Conservation (phyloP, 352 stramenopile species). For the Thraustochytrium striatum region DNA sequence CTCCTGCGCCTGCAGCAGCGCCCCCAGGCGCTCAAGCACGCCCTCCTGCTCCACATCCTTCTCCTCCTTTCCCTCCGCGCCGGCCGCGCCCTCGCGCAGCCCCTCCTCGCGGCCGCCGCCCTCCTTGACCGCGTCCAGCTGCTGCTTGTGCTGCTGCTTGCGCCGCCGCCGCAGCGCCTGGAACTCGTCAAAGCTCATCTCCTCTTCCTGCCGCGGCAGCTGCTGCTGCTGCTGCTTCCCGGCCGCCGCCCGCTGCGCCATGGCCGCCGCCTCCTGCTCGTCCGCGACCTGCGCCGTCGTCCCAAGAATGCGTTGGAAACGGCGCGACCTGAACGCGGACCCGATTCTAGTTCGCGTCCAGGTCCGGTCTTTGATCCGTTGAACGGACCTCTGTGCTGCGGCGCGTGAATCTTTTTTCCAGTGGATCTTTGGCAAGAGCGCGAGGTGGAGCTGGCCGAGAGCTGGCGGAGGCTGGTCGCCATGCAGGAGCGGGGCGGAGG, state of each 20-base stretch:
- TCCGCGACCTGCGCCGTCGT: background rate
- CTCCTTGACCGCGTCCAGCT: background rate
- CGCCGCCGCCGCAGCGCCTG: background rate
- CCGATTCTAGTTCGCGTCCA: background rate
- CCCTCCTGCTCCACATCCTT: background rate
- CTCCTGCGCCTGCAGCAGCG: slow-evolving; percentile 34
- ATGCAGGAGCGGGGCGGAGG: background rate
- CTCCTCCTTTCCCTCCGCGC: background rate
- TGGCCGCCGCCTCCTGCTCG: background rate
- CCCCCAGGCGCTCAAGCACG: background rate
- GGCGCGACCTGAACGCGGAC: too few relatives aligned
- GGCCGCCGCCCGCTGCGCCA: background rate
- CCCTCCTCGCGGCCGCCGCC: background rate
- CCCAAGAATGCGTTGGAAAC: background rate
- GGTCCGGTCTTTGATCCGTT: background rate
- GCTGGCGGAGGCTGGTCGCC: background rate
- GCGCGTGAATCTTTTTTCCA: background rate
- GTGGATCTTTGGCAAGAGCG: background rate
- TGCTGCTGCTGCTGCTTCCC: background rate
- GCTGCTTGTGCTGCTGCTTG: background rate
- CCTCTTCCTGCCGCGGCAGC: background rate
- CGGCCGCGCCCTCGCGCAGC: background rate
- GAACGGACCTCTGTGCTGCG: background rate
- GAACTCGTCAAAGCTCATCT: background rate
- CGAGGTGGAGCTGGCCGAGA: background rate